Evolutionary conservation across 805 yeast genomes (phyloP).

Genomic region (Sugiyamaella valdiviana): DNA sequence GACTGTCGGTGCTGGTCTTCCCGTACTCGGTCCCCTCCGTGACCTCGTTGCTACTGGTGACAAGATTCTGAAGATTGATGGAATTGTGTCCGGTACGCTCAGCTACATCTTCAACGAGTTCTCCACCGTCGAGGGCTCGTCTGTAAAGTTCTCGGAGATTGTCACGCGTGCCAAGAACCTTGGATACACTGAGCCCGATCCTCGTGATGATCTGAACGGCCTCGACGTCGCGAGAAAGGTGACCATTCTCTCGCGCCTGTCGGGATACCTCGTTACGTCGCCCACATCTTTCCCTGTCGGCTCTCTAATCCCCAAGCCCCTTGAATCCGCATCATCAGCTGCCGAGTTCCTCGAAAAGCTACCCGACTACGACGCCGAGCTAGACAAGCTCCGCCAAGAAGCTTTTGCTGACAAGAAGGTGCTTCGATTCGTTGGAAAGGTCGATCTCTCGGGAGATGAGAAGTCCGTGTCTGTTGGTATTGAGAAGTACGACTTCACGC

Average conservation of each 20-base stretch:
- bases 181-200: conserved; percentile 99
- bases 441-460: conserved; percentile 50
- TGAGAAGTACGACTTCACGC: conserved; percentile 77
- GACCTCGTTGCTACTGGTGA: conserved; percentile 93
- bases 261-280: conserved; percentile 78
- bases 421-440: conserved; percentile 86
- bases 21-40: conserved; percentile 80
- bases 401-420: conserved; percentile 84
- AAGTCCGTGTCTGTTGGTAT: conserved; percentile 74
- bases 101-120: conserved; percentile 93
- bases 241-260: conserved; percentile 87
- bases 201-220: conserved; percentile 97
- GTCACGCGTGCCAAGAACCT: conserved; percentile 81
- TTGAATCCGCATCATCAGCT: conserved; percentile 55
- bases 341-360: conserved; percentile 74
- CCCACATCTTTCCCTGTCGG: conserved; percentile 93
- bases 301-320: conserved; percentile 81
- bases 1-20: conserved; percentile 97
- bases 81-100: conserved; percentile 92
- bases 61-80: conserved; percentile 84
- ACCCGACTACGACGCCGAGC: conserved; percentile 75
- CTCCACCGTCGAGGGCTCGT: conserved; percentile 56
- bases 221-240: conserved; percentile 98
- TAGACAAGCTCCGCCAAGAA: conserved; percentile 67
- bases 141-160: conserved; percentile 76